Evolutionary conservation across 1,139 yeast genomes (phyloP).

Genomic region (Debaryomyces sp.): DNA sequence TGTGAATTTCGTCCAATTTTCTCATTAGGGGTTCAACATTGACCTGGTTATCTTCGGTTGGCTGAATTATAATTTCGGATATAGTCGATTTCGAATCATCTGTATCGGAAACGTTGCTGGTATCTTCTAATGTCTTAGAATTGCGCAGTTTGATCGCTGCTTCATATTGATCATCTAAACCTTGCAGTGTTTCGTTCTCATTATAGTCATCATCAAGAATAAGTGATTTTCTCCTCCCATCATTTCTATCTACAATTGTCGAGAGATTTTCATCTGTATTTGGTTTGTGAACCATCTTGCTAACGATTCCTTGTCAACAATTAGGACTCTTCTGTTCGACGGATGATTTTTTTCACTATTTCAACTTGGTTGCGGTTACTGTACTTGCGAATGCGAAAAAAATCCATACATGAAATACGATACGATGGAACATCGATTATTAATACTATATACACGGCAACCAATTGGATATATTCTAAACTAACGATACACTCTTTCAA

Average conservation of each 20-base stretch:
- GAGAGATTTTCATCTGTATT: conserved; percentile 24
- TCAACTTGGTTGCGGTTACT: background rate
- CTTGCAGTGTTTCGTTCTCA: background rate
- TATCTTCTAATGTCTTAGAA: background rate
- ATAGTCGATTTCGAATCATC: background rate
- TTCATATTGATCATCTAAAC: background rate
- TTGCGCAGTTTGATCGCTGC: background rate
- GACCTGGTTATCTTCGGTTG: background rate
- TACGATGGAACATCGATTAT: background rate
- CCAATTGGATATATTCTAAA: background rate
- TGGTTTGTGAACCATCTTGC: conserved; percentile 10
- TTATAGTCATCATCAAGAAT: conserved; percentile 24
- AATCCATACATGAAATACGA: background rate
- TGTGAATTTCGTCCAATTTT: conserved; percentile 1
- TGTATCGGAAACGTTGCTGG: background rate
- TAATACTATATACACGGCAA: background rate
- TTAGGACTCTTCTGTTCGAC: background rate
- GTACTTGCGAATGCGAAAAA: background rate
- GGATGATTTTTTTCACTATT: background rate
- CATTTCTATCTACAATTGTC: conserved; percentile 24
- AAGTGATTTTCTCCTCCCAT: conserved; percentile 25
- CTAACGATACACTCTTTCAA: conserved; percentile 80
- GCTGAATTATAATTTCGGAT: background rate
- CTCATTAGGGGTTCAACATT: background rate
- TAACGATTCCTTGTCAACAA: background rate